These are phyloP conservation scores for Aspergillus fumigatus DNA, from an alignment of 2,329 filamentous ascomycete genomes.

Conservation along the genomic window DNA sequence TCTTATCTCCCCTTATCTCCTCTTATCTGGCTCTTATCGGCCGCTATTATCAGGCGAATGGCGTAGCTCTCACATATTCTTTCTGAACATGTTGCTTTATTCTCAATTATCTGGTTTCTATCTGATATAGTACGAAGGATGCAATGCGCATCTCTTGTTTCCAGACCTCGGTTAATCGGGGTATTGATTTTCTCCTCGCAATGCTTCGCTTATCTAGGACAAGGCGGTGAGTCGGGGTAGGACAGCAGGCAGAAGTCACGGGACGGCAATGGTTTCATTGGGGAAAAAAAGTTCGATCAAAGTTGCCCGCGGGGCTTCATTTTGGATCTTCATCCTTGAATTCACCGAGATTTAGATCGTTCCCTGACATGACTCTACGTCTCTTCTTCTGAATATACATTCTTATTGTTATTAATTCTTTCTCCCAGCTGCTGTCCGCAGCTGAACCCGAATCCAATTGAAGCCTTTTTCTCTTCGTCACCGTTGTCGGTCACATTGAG, in stretches of 20 bases:
- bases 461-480: not conserved
- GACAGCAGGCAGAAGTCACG: slow-evolving; percentile 4
- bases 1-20: not conserved
- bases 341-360: not conserved
- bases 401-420: not conserved
- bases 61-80: not conserved
- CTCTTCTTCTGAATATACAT: not conserved
- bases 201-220: not conserved
- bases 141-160: not conserved
- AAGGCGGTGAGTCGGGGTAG: slow-evolving; percentile 11
- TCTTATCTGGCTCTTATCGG: not conserved
- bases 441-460: not conserved
- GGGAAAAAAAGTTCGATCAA: slow-evolving; percentile 11
- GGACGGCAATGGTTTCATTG: slow-evolving; percentile 13
- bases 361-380: not conserved
- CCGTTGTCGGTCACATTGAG: not conserved
- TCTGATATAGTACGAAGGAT: not conserved
- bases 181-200: not conserved
- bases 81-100: not conserved
- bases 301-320: slow-evolving; percentile 8
- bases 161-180: not conserved
- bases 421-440: slow-evolving; percentile 1
- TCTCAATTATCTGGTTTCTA: not conserved
- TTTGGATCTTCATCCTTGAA: not conserved
- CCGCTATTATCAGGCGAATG: not conserved